phyloP scores from a whole-genome alignment of 441 rosid species.

The Euphorbia schlechtendalii region DNA sequence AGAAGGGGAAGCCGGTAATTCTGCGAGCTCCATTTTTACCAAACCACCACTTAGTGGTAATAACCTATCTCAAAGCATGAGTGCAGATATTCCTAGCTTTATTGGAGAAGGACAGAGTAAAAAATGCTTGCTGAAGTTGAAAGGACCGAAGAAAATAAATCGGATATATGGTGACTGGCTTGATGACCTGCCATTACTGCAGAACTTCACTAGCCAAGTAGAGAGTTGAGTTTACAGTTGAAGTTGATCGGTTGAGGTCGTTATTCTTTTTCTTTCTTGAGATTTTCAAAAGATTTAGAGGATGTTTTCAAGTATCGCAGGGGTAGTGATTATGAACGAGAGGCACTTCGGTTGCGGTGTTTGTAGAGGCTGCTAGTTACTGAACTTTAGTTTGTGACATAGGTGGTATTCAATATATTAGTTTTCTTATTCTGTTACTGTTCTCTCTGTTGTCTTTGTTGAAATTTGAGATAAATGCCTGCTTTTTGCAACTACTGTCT shows the following conservation, averaged over 20 bases:
- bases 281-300: background rate
- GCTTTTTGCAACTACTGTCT: conserved; percentile 2
- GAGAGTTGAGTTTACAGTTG: conserved; percentile 40
- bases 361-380: background rate
- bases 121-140: conserved; percentile 69
- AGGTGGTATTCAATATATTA: background rate
- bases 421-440: background rate
- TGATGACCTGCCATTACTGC: conserved; percentile 69
- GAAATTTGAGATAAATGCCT: background rate
- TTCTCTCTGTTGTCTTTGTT: background rate
- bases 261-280: background rate
- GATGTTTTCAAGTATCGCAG: background rate
- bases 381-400: background rate
- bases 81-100: conserved; percentile 27
- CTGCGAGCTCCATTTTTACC: conserved; percentile 19
- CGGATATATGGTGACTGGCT: conserved; percentile 92
- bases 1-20: conserved; percentile 50
- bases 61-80: conserved; percentile 35
- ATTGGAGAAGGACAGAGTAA: conserved; percentile 49
- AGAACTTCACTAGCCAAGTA: conserved; percentile 42
- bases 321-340: conserved; percentile 8
- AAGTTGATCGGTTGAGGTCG: background rate
- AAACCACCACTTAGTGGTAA: conserved; percentile 33
- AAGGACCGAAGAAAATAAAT: conserved; percentile 74
- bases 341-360: background rate